Conservation (phyloP, 345 rosid species). For the Cardamine chenopodiifolia region DNA sequence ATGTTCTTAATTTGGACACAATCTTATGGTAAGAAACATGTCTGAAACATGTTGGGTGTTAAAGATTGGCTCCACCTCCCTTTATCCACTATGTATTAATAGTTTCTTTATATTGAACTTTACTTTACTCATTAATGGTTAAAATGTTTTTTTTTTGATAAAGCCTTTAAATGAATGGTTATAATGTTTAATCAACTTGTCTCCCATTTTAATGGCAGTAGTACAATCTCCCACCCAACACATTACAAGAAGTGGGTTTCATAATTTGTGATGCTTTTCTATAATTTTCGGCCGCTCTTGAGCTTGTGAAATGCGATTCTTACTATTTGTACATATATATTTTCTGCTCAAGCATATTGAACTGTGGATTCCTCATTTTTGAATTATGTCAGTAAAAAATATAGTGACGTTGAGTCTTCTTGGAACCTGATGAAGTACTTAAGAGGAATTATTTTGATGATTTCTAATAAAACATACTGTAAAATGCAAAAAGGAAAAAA, state of each 20-base stretch:
- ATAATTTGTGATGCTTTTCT: conserved; percentile 34
- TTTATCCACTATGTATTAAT: conserved; percentile 34
- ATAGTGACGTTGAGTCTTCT: conserved; percentile 4
- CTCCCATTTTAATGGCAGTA: conserved; percentile 42
- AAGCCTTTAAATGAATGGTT: too few species aligned
- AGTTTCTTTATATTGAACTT: conserved; percentile 35
- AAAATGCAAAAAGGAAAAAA: background rate
- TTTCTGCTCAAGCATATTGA: conserved; percentile 1
- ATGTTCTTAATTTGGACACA: conserved; percentile 36
- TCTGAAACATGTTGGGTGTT: conserved; percentile 43
- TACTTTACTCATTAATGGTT: conserved; percentile 34
- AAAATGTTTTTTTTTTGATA: too few species aligned
- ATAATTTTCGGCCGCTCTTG: conserved; percentile 33
- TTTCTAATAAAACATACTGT: background rate
- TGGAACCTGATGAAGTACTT: background rate
- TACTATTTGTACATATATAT: conserved; percentile 19
- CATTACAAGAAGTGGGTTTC: conserved; percentile 39
- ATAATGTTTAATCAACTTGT: conserved; percentile 38
- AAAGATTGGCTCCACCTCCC: conserved; percentile 35
- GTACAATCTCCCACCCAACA: conserved; percentile 38
- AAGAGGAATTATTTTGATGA: background rate
- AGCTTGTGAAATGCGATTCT: conserved; percentile 22
- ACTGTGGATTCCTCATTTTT: background rate
- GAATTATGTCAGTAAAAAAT: background rate
- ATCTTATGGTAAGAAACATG: conserved; percentile 45